Percentiles rank a stretch among this genome's conserved stretches.
These are phyloP conservation scores for Sanguinoderma infundibulare DNA, from an alignment of 1,284 basidiomycete species.

Conservation along the genomic window DNA sequence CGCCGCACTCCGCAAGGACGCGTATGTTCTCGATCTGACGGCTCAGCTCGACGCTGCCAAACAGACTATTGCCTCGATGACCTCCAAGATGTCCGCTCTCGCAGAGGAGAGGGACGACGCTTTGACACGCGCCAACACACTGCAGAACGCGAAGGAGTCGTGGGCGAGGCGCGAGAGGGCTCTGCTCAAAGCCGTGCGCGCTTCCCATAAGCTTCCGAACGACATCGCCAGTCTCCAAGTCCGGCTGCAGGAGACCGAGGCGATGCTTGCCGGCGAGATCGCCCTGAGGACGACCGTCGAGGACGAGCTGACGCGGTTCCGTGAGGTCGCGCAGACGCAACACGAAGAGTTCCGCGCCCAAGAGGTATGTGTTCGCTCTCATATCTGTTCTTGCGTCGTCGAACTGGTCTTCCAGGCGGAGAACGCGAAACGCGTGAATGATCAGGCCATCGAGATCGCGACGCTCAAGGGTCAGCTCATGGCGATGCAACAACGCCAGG, in stretches of 20 bases:
- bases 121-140: neutral
- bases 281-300: neutral
- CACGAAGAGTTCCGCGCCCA: neutral
- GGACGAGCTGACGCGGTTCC: neutral
- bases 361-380: neutral
- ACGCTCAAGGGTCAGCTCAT: neutral
- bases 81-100: neutral
- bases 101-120: neutral
- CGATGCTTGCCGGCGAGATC: neutral
- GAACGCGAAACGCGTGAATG: neutral
- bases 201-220: neutral
- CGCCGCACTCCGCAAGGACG: no score
- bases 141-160: conserved; percentile 1
- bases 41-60: neutral
- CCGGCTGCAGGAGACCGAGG: neutral
- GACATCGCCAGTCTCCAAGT: neutral
- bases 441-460: neutral
- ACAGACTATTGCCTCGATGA: no score
- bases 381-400: no score
- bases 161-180: neutral
- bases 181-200: no score
- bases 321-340: neutral
- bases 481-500: neutral
- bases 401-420: neutral
- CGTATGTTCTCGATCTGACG: no score